Evolutionary conservation across 768 basidiomycete species (phyloP).

Genomic region (Russula griseocarnosa): DNA sequence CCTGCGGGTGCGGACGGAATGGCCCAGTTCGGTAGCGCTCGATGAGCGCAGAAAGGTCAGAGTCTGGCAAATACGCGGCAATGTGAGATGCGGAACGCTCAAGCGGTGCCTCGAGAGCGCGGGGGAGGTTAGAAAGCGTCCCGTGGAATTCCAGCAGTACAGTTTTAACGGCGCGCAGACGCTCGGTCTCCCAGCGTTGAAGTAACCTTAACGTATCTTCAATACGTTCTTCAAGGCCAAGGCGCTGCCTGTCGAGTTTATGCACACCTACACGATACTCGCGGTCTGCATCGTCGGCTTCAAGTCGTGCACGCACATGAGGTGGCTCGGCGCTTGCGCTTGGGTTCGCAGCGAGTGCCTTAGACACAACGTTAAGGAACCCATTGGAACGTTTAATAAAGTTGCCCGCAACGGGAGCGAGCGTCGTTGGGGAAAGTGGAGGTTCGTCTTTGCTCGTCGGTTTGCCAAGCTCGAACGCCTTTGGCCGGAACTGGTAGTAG

Average conservation of each 20-base stretch:
- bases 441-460: constrained; percentile 32
- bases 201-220: constrained; percentile 77
- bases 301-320: constrained; percentile 64
- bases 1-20: constrained; percentile 79
- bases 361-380: constrained; percentile 67
- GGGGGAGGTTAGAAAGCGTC: constrained; percentile 67
- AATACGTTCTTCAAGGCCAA: constrained; percentile 79
- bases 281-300: constrained; percentile 79
- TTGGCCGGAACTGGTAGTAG: constrained; percentile 80
- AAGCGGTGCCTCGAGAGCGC: constrained; percentile 56
- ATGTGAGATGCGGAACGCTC: constrained; percentile 73
- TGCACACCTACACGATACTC: constrained; percentile 76
- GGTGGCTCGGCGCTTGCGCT: constrained; percentile 54
- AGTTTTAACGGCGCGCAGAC: constrained; percentile 80
- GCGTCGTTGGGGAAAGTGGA: constrained; percentile 33
- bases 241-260: constrained; percentile 77
- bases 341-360: constrained; percentile 52
- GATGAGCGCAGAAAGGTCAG: constrained; percentile 80
- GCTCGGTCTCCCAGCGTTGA: constrained; percentile 82
- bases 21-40: constrained; percentile 92
- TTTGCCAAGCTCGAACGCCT: constrained; percentile 62
- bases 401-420: constrained; percentile 47
- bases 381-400: constrained; percentile 66
- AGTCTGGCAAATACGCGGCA: constrained; percentile 83
- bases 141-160: constrained; percentile 88